Conservation (phyloP, 495 filamentous ascomycete species). For the Platismatia glauca region DNA sequence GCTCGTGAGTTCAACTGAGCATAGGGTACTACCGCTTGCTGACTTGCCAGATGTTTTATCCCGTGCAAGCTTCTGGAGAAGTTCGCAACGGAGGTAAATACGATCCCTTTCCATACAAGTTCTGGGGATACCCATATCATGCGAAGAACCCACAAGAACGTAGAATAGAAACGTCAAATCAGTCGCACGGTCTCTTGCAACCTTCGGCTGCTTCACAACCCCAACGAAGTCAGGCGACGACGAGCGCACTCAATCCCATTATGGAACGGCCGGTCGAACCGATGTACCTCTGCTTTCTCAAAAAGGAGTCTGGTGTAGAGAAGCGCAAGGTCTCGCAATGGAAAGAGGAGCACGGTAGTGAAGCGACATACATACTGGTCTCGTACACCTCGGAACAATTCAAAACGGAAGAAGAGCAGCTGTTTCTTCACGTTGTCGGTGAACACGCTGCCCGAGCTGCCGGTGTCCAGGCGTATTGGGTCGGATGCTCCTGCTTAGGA, state of each 20-base stretch:
- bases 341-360: not conserved
- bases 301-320: not conserved
- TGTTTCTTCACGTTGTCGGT: slow-evolving; percentile 25
- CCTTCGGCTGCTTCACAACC: not conserved
- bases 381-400: slow-evolving; percentile 30
- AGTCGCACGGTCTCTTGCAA: not conserved
- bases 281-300: slow-evolving; percentile 18
- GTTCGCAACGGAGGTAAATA: not conserved
- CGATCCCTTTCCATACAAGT: slow-evolving; percentile 9
- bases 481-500: slow-evolving; percentile 23
- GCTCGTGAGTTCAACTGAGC: not conserved
- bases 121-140: slow-evolving; percentile 15
- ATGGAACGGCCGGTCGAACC: slow-evolving; percentile 11
- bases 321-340: not conserved
- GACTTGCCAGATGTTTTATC: not conserved
- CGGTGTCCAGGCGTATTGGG: slow-evolving; percentile 31
- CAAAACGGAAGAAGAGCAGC: slow-evolving; percentile 16
- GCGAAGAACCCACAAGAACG: slow-evolving; percentile 7
- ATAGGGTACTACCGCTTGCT: not conserved
- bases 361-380: slow-evolving; percentile 8
- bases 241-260: slow-evolving; percentile 5
- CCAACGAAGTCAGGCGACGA: not conserved
- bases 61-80: not conserved
- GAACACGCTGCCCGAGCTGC: slow-evolving; percentile 28
- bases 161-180: not conserved